These are phyloP conservation scores for Bipolaris cookei DNA, from an alignment of 2,329 filamentous ascomycete genomes.

Conservation along the genomic window DNA sequence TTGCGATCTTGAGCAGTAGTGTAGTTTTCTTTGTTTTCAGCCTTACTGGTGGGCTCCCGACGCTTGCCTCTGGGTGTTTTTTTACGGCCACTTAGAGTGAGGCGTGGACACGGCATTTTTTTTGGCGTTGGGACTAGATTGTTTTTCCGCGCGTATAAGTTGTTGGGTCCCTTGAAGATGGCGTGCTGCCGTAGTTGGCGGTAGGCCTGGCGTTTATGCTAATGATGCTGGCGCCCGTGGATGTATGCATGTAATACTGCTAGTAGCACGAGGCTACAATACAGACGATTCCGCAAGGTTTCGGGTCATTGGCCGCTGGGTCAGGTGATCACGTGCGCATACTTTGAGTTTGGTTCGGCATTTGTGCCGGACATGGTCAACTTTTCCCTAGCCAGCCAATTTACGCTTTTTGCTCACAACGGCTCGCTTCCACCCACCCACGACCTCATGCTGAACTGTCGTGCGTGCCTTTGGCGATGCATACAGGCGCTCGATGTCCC, in stretches of 20 bases:
- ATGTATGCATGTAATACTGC: too few species aligned
- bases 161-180: slow-evolving; percentile 5
- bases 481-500: slow-evolving; percentile 51
- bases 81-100: slow-evolving; percentile 14
- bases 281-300: slow-evolving; percentile 9
- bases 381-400: slow-evolving; percentile 24
- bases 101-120: slow-evolving; percentile 19
- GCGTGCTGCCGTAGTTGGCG: slow-evolving; percentile 18
- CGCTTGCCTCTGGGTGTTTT: background rate
- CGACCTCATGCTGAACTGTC: slow-evolving; percentile 53
- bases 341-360: slow-evolving; percentile 16
- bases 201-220: background rate
- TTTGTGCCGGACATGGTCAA: slow-evolving; percentile 13
- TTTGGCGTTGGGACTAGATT: slow-evolving; percentile 32
- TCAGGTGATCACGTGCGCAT: slow-evolving; percentile 23
- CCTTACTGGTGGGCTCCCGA: slow-evolving; percentile 15
- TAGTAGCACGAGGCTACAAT: slow-evolving; percentile 10
- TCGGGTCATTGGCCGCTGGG: background rate
- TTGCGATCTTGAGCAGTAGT: slow-evolving; percentile 5
- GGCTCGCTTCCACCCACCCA: slow-evolving; percentile 13
- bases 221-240: background rate
- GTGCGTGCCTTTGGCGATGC: slow-evolving; percentile 53
- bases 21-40: slow-evolving; percentile 12
- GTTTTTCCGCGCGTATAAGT: slow-evolving; percentile 23
- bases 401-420: slow-evolving; percentile 16